Evolutionary conservation across 2,329 filamentous ascomycete genomes (phyloP).

Genomic region (Xylaria sp.): DNA sequence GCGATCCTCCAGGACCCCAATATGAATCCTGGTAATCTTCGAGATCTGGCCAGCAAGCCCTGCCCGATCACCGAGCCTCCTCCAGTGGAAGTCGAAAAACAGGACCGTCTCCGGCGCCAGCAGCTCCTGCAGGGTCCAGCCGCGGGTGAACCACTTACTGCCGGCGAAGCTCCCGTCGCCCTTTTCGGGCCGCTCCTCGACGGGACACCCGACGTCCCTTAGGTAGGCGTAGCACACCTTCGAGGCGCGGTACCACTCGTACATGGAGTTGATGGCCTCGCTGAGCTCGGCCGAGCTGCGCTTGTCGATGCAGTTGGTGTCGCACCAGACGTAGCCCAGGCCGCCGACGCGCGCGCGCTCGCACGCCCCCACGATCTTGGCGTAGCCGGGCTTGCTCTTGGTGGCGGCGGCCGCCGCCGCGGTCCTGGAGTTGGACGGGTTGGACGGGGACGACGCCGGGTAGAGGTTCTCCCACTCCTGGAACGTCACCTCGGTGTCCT

Average conservation of each 20-base stretch:
- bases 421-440: not conserved
- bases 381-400: conserved; percentile 35
- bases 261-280: conserved; percentile 44
- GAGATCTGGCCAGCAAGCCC: conserved; percentile 15
- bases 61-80: conserved; percentile 11
- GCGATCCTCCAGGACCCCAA: conserved; percentile 18
- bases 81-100: conserved; percentile 28
- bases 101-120: conserved; percentile 27
- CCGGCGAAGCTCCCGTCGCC: conserved; percentile 6
- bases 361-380: conserved; percentile 39
- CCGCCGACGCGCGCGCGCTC: conserved; percentile 32
- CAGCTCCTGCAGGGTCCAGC: conserved; percentile 35
- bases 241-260: conserved; percentile 36
- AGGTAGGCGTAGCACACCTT: conserved; percentile 40
- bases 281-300: conserved; percentile 38
- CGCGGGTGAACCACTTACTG: conserved; percentile 33
- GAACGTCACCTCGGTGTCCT: conserved; percentile 38
- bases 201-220: conserved; percentile 34
- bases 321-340: conserved; percentile 39
- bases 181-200: too few relatives aligned
- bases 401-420: conserved; percentile 12
- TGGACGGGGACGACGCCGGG: conserved; percentile 3
- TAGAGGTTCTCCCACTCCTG: conserved; percentile 33
- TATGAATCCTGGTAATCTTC: conserved; percentile 24
- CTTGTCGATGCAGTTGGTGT: conserved; percentile 44